Base-by-base conservation (phyloP, 805 yeast genomes). In the Candida palmyrensis region DNA sequence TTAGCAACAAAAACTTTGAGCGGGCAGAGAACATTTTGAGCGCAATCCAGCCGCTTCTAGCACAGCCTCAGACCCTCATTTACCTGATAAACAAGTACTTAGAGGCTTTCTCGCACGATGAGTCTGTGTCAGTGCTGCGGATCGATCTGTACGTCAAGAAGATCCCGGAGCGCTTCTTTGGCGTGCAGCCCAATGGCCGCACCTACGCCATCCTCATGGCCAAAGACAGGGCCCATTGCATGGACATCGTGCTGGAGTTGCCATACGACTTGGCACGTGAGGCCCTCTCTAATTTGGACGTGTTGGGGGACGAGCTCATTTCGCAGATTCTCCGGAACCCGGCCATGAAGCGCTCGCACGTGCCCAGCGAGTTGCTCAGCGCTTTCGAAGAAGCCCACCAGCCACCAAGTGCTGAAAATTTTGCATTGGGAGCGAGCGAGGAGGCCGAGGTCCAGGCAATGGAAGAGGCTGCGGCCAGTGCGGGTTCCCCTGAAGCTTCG, bases 71-170 rank as follows among this genome's bases (percentile, higher is more conserved):
- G 3, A 73, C 73, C 18, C 75, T 83, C 41, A 66, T 77, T 16
- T 77, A 79, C 43, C 83, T 84, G 23, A 66, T 82, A 40, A 85
- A 86, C 58, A 75, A 75, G 47, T 85, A 77, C 53, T 57, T 86
- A 30, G 55, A 59, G 39, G 49, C 50, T 10, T 53, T 54, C 53
- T 47, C 78, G 0, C 57, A 55, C 22, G 57, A 59, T 26, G 65
- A 70, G 13, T 56, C 65, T 8, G 56, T 62, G 1, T 40, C 63
- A 4, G 50, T 74, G 3, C 36, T 44, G 3, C 75, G 73, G 14
- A 58, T 80, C 8, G 66, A 72, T 27, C 43, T 45, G 0, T 71
- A 68, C 55, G 53, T 75, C 14, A 37, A 45, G 13, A 47, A 43
- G 4, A 59, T 73, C 39, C 39, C 41, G 20, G 32, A 19, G 11